Conservation (phyloP, 2,329 filamentous ascomycete species). For the Colletotrichum falcatum region DNA sequence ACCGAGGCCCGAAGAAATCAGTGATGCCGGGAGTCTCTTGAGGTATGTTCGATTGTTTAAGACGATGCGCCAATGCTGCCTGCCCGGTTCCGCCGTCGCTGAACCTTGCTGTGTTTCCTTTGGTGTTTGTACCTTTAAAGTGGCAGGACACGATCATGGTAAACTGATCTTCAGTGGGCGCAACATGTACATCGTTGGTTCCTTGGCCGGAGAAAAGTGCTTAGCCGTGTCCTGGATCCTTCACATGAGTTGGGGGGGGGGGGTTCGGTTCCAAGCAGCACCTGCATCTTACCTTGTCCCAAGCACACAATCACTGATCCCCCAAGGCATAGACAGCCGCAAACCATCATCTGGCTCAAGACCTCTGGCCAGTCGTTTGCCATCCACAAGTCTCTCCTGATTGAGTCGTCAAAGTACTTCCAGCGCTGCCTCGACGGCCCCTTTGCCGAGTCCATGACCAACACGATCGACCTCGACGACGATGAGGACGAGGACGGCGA, state of each 20-base stretch:
- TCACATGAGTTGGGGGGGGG: background rate
- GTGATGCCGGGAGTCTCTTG: constrained; percentile 18
- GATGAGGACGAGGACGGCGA: constrained; percentile 9
- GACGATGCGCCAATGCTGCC: background rate
- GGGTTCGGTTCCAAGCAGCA: background rate
- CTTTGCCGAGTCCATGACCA: constrained; percentile 28
- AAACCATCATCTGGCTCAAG: constrained; percentile 38
- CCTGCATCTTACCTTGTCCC: background rate
- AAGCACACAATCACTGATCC: background rate
- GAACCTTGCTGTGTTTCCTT: background rate
- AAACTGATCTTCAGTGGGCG: too few relatives aligned
- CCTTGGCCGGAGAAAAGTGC: background rate
- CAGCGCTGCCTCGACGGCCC: constrained; percentile 36
- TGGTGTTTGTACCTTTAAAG: background rate
- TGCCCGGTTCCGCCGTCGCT: background rate
- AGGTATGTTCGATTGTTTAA: background rate
- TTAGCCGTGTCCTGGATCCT: too few relatives aligned
- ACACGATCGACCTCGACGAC: constrained; percentile 34
- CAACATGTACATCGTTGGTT: background rate
- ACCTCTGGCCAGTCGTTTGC: constrained; percentile 27
- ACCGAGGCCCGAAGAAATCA: constrained; percentile 25
- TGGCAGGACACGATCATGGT: background rate
- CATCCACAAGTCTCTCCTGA: constrained; percentile 33
- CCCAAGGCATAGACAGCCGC: constrained; percentile 26
- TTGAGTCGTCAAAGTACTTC: constrained; percentile 38